Conservation (phyloP, 2,329 filamentous ascomycete species). For the Byssothecium circinans region DNA sequence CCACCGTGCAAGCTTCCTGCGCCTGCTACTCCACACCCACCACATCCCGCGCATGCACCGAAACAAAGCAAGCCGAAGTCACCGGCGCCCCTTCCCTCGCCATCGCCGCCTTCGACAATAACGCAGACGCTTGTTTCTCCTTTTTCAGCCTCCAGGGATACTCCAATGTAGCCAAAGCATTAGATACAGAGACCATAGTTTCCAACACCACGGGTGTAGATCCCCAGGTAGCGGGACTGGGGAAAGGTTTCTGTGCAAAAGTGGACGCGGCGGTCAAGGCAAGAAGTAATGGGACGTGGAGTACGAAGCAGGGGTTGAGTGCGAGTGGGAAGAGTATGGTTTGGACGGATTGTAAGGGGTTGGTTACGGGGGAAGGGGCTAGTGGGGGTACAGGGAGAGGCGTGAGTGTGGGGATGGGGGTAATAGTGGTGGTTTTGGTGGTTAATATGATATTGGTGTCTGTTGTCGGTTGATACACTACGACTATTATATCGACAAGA, state of each 20-base stretch:
- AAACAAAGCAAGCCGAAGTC: background rate
- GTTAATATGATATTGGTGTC: no score
- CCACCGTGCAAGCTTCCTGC: background rate
- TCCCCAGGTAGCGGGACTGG: background rate
- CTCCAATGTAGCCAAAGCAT: background rate
- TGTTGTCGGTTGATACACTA: no score
- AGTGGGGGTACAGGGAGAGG: no score
- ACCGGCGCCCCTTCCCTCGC: background rate
- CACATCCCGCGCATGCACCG: background rate
- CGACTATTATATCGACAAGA: no score
- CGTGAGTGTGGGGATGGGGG: no score
- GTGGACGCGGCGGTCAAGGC: background rate
- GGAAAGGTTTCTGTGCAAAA: background rate
- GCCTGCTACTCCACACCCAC: background rate
- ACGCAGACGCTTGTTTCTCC: background rate
- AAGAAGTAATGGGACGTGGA: background rate
- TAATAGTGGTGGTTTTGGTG: no score
- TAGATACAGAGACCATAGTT: background rate
- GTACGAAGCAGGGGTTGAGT: background rate
- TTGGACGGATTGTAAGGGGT: background rate
- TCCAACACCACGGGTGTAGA: background rate
- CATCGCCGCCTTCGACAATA: background rate
- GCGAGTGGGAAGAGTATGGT: background rate
- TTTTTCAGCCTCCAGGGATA: background rate
- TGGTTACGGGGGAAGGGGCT: background rate